Conservation (phyloP, 2,329 filamentous ascomycete species). For the Hawksworthiomyces lignivorus region DNA sequence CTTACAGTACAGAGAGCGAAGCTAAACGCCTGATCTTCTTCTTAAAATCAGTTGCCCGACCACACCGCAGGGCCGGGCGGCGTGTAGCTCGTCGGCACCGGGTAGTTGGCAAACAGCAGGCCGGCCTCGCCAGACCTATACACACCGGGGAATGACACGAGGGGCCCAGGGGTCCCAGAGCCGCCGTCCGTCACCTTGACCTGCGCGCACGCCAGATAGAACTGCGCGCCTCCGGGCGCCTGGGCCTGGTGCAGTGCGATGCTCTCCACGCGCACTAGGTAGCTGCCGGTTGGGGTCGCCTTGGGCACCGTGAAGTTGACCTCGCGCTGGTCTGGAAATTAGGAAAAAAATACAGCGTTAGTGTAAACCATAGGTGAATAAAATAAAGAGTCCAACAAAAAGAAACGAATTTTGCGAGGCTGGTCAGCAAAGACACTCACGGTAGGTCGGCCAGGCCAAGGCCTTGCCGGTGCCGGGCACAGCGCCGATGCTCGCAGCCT, state of each 20-base stretch:
- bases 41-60: background rate
- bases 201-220: constrained; percentile 11
- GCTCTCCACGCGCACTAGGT: constrained; percentile 11
- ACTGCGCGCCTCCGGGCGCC: constrained; percentile 6
- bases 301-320: constrained; percentile 3
- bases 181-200: constrained; percentile 7
- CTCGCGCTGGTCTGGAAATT: too few relatives aligned
- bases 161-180: constrained; percentile 5
- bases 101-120: constrained; percentile 2
- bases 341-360: too few relatives aligned
- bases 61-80: constrained; percentile 7
- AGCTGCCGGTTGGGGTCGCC: constrained; percentile 4
- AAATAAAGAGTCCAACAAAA: background rate
- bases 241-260: constrained; percentile 10
- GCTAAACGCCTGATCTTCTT: too few relatives aligned
- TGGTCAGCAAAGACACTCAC: background rate
- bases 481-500: constrained; percentile 21
- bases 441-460: constrained; percentile 6
- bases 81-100: constrained; percentile 3
- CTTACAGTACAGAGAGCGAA: too few relatives aligned
- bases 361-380: too few relatives aligned
- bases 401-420: background rate
- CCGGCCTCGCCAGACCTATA: constrained; percentile 3
- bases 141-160: constrained; percentile 6
- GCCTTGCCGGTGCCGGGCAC: constrained; percentile 7